Conservation (phyloP, 805 yeast species). For the Torulaspora delbrueckii region DNA sequence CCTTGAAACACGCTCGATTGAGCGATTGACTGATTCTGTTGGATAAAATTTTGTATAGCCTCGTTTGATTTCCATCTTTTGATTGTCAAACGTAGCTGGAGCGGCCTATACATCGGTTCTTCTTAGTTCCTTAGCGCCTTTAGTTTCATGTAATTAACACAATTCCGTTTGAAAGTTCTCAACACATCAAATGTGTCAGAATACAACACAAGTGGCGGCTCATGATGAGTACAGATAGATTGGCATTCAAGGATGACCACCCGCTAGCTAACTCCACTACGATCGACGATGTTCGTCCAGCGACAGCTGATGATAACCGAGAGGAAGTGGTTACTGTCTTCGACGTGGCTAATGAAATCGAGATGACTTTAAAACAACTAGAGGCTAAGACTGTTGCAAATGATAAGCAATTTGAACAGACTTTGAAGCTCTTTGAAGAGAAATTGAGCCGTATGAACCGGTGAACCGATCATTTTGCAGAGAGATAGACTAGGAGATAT, state of each 20-base stretch:
- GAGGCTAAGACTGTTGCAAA: slow-evolving; percentile 16
- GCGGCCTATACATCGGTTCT: background rate
- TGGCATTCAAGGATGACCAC: slow-evolving; percentile 7
- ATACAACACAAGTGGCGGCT: background rate
- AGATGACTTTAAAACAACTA: slow-evolving; percentile 22
- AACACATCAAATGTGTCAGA: background rate
- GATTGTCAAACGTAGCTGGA: background rate
- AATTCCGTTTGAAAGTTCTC: background rate
- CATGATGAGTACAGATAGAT: slow-evolving; percentile 11
- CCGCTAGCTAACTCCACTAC: slow-evolving; percentile 9
- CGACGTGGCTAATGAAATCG: slow-evolving; percentile 30
- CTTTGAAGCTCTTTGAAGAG: slow-evolving; percentile 21
- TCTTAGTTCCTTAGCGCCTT: background rate
- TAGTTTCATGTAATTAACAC: background rate
- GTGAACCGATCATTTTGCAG: background rate
- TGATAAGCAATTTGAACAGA: slow-evolving; percentile 22
- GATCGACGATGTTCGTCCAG: background rate
- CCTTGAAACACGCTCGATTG: slow-evolving; percentile 34
- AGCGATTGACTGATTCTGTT: slow-evolving; percentile 20
- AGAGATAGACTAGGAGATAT: background rate
- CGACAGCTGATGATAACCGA: background rate
- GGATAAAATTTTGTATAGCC: slow-evolving; percentile 18
- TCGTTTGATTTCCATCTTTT: slow-evolving; percentile 16
- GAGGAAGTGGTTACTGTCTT: slow-evolving; percentile 22
- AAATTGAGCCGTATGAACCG: slow-evolving; percentile 17